phyloP scores from a whole-genome alignment of 2,329 filamentous ascomycete genomes.

The Cercospora beticola region DNA sequence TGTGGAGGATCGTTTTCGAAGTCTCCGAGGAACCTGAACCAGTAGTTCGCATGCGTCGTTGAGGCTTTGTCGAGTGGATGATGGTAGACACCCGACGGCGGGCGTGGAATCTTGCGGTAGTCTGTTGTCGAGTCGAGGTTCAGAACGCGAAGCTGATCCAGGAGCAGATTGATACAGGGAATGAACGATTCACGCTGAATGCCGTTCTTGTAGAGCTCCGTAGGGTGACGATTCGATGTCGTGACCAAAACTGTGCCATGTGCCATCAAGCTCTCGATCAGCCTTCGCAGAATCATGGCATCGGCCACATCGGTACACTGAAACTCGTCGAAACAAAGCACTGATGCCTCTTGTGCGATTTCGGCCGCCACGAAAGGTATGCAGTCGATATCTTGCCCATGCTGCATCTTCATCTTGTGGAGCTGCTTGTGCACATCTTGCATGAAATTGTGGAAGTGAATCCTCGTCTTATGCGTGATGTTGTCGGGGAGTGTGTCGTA shows the following conservation, averaged over 20 bases:
- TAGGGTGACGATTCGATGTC: conserved; percentile 93
- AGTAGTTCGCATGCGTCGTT: conserved; percentile 79
- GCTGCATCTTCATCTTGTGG: conserved; percentile 83
- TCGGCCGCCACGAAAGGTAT: conserved; percentile 93
- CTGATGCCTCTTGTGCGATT: conserved; percentile 79
- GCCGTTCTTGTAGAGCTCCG: conserved; percentile 96
- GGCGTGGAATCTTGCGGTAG: conserved; percentile 94
- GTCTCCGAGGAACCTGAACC: conserved; percentile 93
- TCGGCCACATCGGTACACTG: conserved; percentile 98
- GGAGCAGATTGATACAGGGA: conserved; percentile 89
- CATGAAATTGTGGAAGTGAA: conserved; percentile 99
- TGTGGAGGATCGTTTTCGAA: conserved; percentile 73
- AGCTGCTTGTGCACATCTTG: conserved; percentile 91
- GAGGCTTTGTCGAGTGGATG: conserved; percentile 79
- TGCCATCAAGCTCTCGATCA: conserved; percentile 88
- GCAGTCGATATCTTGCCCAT: conserved; percentile 86
- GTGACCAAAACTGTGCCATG: conserved; percentile 96
- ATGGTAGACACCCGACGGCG: conserved; percentile 91
- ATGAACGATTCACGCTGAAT: conserved; percentile 95
- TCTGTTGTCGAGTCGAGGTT: conserved; percentile 95
- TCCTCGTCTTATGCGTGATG: conserved; percentile 80
- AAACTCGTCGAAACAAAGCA: conserved; percentile 98
- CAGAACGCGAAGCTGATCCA: conserved; percentile 78
- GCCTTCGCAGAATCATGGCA: conserved; percentile 88
- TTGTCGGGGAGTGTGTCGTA: conserved; percentile 84